These are phyloP conservation scores for Haplosporangium sp. DNA, from an alignment of 371 early-diverging fungal species.

Conservation along the genomic window DNA sequence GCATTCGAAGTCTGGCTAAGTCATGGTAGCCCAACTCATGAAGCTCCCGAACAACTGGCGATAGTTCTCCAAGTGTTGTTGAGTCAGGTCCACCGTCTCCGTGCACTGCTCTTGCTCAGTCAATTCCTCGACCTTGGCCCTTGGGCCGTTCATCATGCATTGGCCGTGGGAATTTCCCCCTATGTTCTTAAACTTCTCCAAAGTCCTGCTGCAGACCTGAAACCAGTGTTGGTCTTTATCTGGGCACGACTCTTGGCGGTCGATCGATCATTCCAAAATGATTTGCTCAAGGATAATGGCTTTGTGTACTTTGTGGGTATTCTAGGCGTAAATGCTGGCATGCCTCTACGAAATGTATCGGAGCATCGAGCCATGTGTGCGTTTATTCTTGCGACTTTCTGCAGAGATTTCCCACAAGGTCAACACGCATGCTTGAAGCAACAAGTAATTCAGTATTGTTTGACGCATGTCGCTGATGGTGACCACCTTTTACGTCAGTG, in stretches of 20 bases:
- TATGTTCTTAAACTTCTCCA: constrained; percentile 96
- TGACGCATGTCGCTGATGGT: constrained; percentile 78
- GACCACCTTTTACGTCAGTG: constrained; percentile 94
- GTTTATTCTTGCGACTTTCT: constrained; percentile 92
- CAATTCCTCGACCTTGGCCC: constrained; percentile 94
- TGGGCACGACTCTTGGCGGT: constrained; percentile 97
- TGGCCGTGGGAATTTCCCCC: constrained; percentile 96
- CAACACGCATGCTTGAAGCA: constrained; percentile 87
- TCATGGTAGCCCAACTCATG: constrained; percentile 75
- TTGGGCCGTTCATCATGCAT: constrained; percentile 94
- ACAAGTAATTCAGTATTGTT: constrained; percentile 74
- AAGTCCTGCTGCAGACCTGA: constrained; percentile 92
- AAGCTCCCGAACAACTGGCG: constrained; percentile 93
- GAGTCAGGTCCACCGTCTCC: constrained; percentile 93
- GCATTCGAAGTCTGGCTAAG: constrained; percentile 97
- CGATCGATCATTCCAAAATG: constrained; percentile 89
- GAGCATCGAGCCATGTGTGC: constrained; percentile 94
- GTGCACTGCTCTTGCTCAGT: constrained; percentile 91
- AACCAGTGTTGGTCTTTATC: constrained; percentile 94
- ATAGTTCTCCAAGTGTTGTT: constrained; percentile 96
- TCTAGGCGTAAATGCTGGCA: constrained; percentile 77
- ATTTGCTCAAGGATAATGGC: constrained; percentile 92
- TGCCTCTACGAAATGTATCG: constrained; percentile 80
- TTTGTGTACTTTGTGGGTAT: constrained; percentile 94
- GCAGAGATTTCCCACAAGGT: constrained; percentile 82